Evolutionary conservation across 2,329 filamentous ascomycete species (phyloP), one percentile per base, ranked within the genome.

Genomic region (Fonsecaea erecta): DNA sequence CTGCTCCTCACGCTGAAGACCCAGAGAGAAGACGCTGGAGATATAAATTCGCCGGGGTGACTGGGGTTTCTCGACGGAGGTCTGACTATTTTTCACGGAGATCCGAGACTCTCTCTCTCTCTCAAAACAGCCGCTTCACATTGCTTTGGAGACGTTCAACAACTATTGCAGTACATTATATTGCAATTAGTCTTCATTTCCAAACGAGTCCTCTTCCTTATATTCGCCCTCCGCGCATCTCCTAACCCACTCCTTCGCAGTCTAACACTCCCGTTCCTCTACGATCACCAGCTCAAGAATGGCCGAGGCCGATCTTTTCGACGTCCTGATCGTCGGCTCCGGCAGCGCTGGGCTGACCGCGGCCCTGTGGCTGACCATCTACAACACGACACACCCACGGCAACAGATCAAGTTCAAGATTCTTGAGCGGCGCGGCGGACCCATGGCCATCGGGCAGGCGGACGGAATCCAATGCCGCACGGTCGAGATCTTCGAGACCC

Each of bases 341-440:
- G 87, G 87, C 32, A 87, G 85, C 1, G 87, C 87, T 4, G 87
- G 87, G 18, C 80, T 89, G 57, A 85, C 83, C 69, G 85, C 86
- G 5, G 86, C 84, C 11, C 79, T 84, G 30, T 89, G 86, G 86
- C 82, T 89, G 2, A 79, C 86, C 1, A 82, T 82, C 24, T 83
- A 81, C 73, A 81, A 82, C n/a, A 78, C 88, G 66, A 43, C 59
- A 24, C 53, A 35, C 53, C 28, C 26, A 11, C 51, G 30, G 26
- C 40, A 51, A 34, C 51, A 53, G 16, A 53, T 53, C 28, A 60
- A 32, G 7, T 58, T 68, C 54, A 68, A 60, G 28, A 82, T 90
- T 28, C 77, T 89, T 0, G 88, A 90, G 70, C 80, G 80, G 5
- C 82, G 84, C 4, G 64, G 75, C 2, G 86, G 85, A 0, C 85